A percentile compares a stretch with the other conserved stretches of the same genome.
Evolutionary conservation across 352 stramenopile genomes (phyloP).

Genomic region (Phytophthora palmivora): DNA sequence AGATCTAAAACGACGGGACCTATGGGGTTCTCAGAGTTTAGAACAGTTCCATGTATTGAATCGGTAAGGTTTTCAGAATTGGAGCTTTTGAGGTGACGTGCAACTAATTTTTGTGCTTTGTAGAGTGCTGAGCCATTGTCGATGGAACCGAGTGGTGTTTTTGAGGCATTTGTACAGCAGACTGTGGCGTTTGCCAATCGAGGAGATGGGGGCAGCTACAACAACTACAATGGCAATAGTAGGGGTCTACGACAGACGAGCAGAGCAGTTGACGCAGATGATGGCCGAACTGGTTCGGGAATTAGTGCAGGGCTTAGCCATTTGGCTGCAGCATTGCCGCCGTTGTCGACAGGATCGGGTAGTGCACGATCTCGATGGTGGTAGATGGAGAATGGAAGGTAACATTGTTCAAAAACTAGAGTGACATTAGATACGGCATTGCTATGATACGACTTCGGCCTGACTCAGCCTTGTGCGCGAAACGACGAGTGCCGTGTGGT

Average conservation of each 20-base stretch:
- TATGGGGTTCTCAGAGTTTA: constrained; percentile 46
- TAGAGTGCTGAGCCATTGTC: constrained; percentile 66
- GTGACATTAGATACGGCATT: constrained; percentile 42
- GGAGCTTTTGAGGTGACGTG: neutral
- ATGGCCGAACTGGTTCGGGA: constrained; percentile 8
- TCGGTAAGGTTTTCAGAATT: constrained; percentile 38
- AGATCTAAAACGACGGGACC: constrained; percentile 34
- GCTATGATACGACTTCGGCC: constrained; percentile 35
- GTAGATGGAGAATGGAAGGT: constrained; percentile 21
- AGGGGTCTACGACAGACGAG: constrained; percentile 59
- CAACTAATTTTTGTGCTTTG: neutral
- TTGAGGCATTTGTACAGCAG: constrained; percentile 73
- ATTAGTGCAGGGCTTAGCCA: constrained; percentile 15
- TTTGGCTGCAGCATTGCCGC: constrained; percentile 18
- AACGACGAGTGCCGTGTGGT: constrained; percentile 2
- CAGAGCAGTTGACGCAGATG: constrained; percentile 35
- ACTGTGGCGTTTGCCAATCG: constrained; percentile 65
- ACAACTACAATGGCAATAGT: constrained; percentile 22
- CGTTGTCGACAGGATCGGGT: constrained; percentile 34
- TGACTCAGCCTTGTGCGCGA: constrained; percentile 12
- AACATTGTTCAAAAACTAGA: constrained; percentile 34
- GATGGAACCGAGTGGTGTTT: constrained; percentile 55
- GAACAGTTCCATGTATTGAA: constrained; percentile 61
- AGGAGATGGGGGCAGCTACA: constrained; percentile 21
- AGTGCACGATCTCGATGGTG: constrained; percentile 43